Base-by-base conservation (phyloP, 169 alveolate species). In the Toxoplasma gondii region DNA sequence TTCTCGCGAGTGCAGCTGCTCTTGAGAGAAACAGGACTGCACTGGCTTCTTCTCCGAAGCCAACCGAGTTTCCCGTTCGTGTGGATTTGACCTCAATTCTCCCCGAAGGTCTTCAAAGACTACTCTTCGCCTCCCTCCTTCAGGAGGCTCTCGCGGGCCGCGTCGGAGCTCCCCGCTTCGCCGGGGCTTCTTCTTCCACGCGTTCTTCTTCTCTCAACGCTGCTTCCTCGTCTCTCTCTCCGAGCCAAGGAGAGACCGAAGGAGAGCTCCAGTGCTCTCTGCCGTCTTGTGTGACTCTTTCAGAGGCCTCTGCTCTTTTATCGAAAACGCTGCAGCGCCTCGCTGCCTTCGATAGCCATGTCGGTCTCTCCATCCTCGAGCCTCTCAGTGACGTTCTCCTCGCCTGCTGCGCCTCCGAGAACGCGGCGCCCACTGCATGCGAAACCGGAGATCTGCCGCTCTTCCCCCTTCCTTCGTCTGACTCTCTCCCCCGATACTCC, bases 351-450 rank as follows among this genome's bases (percentile, higher is more conserved):
- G 86, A 78, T 27, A 31, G 39, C 45, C 86, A 27, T 31, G 86
- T 78, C 16, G 86, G 9, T n/a, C 49, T 36, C n/a, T 17, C 86
- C 29, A 38, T 78, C 22, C 86, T 78, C 29, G 86, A 78, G 45
- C 86, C 86, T n/a, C 86, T 78, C 44, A 1, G 86, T 27, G 86
- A 78, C 24, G n/a, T 38, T 38, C 86, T 78, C 24, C 86, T 78
- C 86, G 45, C 45, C 45, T 78, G 74, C 74, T 64, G 74, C 74
- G 4, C 58, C 29, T 16, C 74, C 22, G 9, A 16, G 74, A 19
- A 27, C n/a, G 74, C 24, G 9, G 22, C 74, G 22, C 34, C 9
- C 1, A 27, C 74, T 64, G 58, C 58, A 4, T 7, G 22, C 58
- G 58, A 4, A 49, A 49, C 58, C 58, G 58, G 12, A 49, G n/a